Percentiles rank a stretch among this genome's conserved stretches.
phyloP scores from a whole-genome alignment of 2,329 filamentous ascomycete genomes.

The Metarhizium rileyi region DNA sequence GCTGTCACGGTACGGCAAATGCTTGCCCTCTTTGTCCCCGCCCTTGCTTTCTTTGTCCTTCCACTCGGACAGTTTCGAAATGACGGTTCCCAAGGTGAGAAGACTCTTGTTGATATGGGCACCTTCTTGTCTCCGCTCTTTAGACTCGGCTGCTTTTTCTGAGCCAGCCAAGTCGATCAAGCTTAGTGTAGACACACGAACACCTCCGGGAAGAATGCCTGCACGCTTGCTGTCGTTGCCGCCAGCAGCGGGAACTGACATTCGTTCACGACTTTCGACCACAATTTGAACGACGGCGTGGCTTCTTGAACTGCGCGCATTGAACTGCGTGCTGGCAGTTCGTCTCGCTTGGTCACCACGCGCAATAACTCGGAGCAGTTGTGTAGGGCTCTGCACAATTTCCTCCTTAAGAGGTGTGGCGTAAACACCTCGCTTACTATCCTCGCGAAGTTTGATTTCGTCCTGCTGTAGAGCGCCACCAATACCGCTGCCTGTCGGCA shows the following conservation, averaged over 20 bases:
- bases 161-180: conserved; percentile 95
- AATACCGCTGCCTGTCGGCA: conserved; percentile 49
- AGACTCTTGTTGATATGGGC: conserved; percentile 98
- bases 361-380: conserved; percentile 88
- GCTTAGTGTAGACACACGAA: conserved; percentile 89
- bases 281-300: conserved; percentile 98
- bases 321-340: conserved; percentile 94
- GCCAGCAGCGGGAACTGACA: conserved; percentile 42
- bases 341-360: conserved; percentile 83
- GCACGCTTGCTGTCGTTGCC: conserved; percentile 48
- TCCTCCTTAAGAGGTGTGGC: conserved; percentile 94
- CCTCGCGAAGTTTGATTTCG: conserved; percentile 94
- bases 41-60: conserved; percentile 72
- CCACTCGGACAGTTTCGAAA: conserved; percentile 79
- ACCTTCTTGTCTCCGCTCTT: conserved; percentile 87
- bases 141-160: conserved; percentile 89
- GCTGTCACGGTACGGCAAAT: conserved; percentile 93
- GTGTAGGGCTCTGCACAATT: conserved; percentile 95
- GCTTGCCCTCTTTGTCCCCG: conserved; percentile 75
- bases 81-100: conserved; percentile 89
- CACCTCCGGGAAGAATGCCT: conserved; percentile 70
- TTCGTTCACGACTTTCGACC: conserved; percentile 87
- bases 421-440: conserved; percentile 93
- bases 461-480: conserved; percentile 56
- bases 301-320: conserved; percentile 90